Conservation (phyloP, 2,329 filamentous ascomycete genomes). For the Paecilomyces sp. region DNA sequence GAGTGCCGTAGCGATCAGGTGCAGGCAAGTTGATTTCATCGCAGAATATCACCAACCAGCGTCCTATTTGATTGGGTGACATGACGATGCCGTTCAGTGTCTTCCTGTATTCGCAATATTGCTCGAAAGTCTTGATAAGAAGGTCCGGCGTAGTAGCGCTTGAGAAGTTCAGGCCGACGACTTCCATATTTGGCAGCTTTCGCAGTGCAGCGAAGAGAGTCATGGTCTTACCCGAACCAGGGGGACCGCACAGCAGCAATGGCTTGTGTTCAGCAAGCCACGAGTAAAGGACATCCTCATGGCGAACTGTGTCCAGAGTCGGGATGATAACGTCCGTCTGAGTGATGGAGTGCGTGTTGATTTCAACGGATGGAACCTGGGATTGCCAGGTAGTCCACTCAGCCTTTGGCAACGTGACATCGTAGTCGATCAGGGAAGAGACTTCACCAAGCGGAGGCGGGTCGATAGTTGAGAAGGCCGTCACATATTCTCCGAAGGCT, state of each 20-base stretch:
- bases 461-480: slow-evolving; percentile 76
- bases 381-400: slow-evolving; percentile 94
- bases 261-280: slow-evolving; percentile 99
- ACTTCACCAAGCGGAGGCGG: slow-evolving; percentile 70
- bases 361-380: slow-evolving; percentile 87
- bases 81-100: slow-evolving; percentile 93
- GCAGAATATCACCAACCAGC: slow-evolving; percentile 98
- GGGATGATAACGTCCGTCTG: slow-evolving; percentile 98
- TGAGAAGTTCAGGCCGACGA: slow-evolving; percentile 98
- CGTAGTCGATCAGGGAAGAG: slow-evolving; percentile 89
- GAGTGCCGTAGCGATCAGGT: slow-evolving; percentile 94
- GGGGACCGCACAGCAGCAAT: slow-evolving; percentile 88
- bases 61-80: slow-evolving; percentile 90
- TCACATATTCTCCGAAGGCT: slow-evolving; percentile 76
- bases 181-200: slow-evolving; percentile 97
- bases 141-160: slow-evolving; percentile 97
- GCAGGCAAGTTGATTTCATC: slow-evolving; percentile 99
- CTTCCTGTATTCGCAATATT: slow-evolving; percentile 99
- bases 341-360: slow-evolving; percentile 96
- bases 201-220: slow-evolving; percentile 95
- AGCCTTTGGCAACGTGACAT: slow-evolving; percentile 76
- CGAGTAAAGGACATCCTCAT: slow-evolving; percentile 98
- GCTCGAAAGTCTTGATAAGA: slow-evolving; percentile 97
- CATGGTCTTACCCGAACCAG: slow-evolving; percentile 99
- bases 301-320: slow-evolving; percentile 91